phyloP scores from a whole-genome alignment of 495 filamentous ascomycete genomes.

The Trichocladium antarcticum region DNA sequence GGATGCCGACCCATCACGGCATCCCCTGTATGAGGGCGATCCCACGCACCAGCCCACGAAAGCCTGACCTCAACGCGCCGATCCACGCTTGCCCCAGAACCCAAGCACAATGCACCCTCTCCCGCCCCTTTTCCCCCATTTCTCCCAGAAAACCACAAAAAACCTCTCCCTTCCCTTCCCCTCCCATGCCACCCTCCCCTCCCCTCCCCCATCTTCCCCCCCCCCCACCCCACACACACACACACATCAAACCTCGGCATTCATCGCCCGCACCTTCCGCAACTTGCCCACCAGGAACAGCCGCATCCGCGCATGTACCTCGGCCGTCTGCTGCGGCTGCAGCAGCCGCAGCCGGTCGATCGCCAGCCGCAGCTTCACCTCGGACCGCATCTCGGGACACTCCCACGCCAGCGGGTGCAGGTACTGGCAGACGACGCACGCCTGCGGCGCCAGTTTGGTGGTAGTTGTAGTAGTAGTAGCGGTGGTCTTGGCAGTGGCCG shows the following conservation, averaged over 20 bases:
- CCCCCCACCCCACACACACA: no score
- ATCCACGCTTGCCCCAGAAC: no score
- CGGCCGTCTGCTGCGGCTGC: neutral
- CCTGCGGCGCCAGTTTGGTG: neutral
- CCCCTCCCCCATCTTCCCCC: neutral
- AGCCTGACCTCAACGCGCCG: no score
- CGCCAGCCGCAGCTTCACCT: conserved; percentile 20
- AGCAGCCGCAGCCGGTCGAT: conserved; percentile 13
- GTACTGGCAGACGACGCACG: conserved; percentile 24
- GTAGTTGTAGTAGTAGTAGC: neutral
- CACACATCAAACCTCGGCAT: no score
- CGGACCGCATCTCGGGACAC: conserved; percentile 27
- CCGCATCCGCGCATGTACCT: neutral
- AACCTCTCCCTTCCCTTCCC: no score
- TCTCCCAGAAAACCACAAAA: no score
- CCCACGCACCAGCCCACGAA: no score
- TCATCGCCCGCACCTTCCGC: conserved; percentile 1
- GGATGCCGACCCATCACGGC: no score
- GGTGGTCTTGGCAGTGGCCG: neutral
- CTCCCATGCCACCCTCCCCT: neutral
- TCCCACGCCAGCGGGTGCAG: conserved; percentile 16
- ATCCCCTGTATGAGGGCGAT: no score
- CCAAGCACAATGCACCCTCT: no score
- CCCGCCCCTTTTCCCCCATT: no score
- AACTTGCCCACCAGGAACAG: conserved; percentile 7